Evolutionary conservation across 208 protist genomes (phyloP).

Genomic region (Leishmania turanica): DNA sequence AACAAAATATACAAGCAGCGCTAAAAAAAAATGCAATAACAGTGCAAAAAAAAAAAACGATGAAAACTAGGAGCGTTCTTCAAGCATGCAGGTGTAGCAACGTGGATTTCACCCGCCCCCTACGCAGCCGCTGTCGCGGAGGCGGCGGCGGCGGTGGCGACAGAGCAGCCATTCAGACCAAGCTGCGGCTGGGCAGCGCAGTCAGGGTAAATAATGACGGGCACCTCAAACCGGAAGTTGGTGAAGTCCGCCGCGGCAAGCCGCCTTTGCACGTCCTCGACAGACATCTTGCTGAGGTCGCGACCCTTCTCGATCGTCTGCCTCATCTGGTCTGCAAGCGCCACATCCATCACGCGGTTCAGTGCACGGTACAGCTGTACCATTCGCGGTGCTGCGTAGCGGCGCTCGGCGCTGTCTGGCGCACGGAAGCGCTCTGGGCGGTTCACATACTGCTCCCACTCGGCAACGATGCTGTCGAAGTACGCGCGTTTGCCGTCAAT

Average conservation of each 20-base stretch:
- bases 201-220: conserved; percentile 85
- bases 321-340: conserved; percentile 72
- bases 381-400: conserved; percentile 85
- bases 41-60: background rate
- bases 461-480: conserved; percentile 85
- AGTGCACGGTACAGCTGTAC: conserved; percentile 88
- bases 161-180: conserved; percentile 53
- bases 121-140: conserved; percentile 12
- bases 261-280: conserved; percentile 57
- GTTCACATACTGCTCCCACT: conserved; percentile 93
- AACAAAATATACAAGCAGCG: background rate
- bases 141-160: background rate
- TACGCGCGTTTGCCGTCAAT: conserved; percentile 82
- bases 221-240: conserved; percentile 72
- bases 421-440: conserved; percentile 81
- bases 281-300: conserved; percentile 41
- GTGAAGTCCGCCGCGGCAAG: conserved; percentile 55
- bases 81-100: background rate
- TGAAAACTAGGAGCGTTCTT: background rate
- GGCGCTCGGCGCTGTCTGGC: conserved; percentile 74
- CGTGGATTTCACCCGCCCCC: background rate
- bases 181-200: conserved; percentile 51
- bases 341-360: conserved; percentile 86
- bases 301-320: conserved; percentile 27
- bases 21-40: background rate